Evolutionary conservation across 371 early-diverging fungal genomes (phyloP), one percentile per base, ranked within the genome.

Genomic region (Basidiobolus heterosporus): DNA sequence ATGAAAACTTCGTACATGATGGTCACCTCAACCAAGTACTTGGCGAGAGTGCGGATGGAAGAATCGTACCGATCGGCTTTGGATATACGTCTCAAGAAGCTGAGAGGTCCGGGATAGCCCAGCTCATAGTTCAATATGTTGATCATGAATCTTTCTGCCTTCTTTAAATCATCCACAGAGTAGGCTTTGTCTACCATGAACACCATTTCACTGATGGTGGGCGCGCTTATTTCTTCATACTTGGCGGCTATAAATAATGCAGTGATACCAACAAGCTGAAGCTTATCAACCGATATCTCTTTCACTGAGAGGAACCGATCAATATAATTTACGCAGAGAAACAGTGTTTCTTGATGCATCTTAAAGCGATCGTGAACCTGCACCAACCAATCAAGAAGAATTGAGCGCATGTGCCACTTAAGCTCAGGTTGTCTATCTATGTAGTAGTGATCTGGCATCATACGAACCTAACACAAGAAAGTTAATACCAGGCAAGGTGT

Each of bases 311-410:
- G 67, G 62, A 92, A 91, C 36, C 91, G 70, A 55, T 94, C 95
- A 24, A 93, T 69, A 23, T 89, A 63, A 65, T 88, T 86, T 54
- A 91, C 72, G 19, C 85, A 64, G 42, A 92, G 59, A 50, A 78
- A 90, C 5, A 94, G 73, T 1, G 94, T 90, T 60, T 94, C 95
- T 16, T 88, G 85, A 14, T 84, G 66, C 40, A 92, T 64, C 36
- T 74, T 70, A 56, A 92, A 80, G 53, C 82, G 78, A 53, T 65
- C 57, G 65, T 91, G 88, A 15, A 85, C 78, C 46, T 85, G 74
- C 21, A 89, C 67, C 4, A 93, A 57, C 61, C 61, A 61, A 7
- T 91, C 86, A 5, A 91, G 67, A 21, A 93, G 64, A 30, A 80
- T 69, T 21, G 70, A 60, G 16, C 94, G 74, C 80, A 82, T 87